Conservation (phyloP, 2,329 filamentous ascomycete species). For the Penicillium sp. region DNA sequence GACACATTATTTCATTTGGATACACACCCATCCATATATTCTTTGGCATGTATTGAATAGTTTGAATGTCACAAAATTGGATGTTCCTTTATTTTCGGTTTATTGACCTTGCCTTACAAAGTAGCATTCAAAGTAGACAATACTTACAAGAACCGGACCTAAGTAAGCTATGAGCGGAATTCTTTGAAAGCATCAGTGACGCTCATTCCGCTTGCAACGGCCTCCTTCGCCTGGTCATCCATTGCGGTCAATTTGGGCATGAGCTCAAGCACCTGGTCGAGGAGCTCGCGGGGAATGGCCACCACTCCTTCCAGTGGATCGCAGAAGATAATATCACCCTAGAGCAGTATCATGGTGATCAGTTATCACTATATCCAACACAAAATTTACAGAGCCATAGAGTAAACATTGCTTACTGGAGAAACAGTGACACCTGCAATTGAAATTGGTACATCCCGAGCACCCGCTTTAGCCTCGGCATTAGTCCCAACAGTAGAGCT, state of each 20-base stretch:
- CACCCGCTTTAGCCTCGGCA: slow-evolving; percentile 47
- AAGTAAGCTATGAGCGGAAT: slow-evolving; percentile 42
- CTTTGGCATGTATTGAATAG: slow-evolving; percentile 23
- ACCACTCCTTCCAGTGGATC: slow-evolving; percentile 72
- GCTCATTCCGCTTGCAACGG: slow-evolving; percentile 63
- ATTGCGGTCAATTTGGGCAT: slow-evolving; percentile 56
- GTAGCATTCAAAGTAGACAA: background rate
- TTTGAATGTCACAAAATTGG: slow-evolving; percentile 24
- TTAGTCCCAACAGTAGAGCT: slow-evolving; percentile 49
- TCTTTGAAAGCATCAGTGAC: slow-evolving; percentile 68
- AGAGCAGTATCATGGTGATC: slow-evolving; percentile 1
- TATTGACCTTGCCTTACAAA: no score
- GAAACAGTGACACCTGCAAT: slow-evolving; percentile 44
- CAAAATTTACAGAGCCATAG: background rate
- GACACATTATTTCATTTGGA: slow-evolving; percentile 14
- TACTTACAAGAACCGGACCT: background rate
- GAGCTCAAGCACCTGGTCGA: slow-evolving; percentile 63
- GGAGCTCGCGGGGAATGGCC: slow-evolving; percentile 63
- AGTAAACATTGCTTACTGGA: slow-evolving; percentile 35
- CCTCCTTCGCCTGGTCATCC: slow-evolving; percentile 64
- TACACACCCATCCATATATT: slow-evolving; percentile 11
- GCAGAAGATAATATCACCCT: slow-evolving; percentile 69
- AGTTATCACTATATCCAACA: background rate
- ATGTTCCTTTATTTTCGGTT: slow-evolving; percentile 6
- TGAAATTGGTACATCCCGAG: slow-evolving; percentile 43